phyloP scores from a whole-genome alignment of 176 grass and related monocot species.

The Musa schizocarpa region DNA sequence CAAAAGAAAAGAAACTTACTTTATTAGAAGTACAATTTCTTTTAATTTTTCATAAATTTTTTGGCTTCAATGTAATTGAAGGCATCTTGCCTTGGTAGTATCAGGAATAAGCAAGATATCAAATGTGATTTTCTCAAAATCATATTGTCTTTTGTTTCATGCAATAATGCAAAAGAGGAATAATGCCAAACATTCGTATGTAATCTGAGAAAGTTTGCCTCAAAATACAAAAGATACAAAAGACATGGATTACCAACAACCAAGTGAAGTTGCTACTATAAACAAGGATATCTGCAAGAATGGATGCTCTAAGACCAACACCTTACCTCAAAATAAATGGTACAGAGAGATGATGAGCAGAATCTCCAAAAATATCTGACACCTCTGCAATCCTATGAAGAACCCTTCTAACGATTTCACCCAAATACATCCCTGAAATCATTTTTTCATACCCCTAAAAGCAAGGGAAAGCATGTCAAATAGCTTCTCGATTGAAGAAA shows the following conservation, averaged over 20 bases:
- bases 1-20: no score
- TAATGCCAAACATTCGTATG: neutral
- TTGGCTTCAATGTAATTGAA: no score
- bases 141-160: neutral
- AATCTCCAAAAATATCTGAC: slow-evolving; percentile 62
- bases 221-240: neutral
- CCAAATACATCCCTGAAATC: slow-evolving; percentile 92
- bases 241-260: neutral
- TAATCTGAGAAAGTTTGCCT: no score
- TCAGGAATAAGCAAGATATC: no score
- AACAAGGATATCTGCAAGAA: neutral
- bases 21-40: no score
- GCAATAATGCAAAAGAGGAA: neutral
- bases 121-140: neutral
- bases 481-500: neutral
- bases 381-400: slow-evolving; percentile 58
- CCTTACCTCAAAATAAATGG: slow-evolving; percentile 74
- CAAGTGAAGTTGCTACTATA: neutral
- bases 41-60: no score
- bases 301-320: neutral
- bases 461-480: neutral
- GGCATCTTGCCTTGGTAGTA: no score
- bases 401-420: slow-evolving; percentile 78
- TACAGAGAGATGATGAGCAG: slow-evolving; percentile 35
- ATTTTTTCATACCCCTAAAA: slow-evolving; percentile 92